Percentiles rank a stretch among this genome's conserved stretches.
Conservation (phyloP, 345 rosid species). For the thale cress (Arabidopsis thaliana) region DNA sequence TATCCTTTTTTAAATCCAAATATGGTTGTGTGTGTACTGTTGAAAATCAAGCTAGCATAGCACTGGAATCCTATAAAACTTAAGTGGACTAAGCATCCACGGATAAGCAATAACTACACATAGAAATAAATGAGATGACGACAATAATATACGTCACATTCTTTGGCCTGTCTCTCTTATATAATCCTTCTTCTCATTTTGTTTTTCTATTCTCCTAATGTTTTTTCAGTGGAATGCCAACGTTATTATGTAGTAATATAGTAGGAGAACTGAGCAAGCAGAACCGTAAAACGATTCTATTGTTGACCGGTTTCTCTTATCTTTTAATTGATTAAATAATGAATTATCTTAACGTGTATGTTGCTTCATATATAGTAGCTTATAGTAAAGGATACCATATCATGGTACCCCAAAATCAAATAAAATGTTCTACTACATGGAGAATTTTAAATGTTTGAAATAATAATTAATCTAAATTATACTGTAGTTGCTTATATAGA, state of each 20-base stretch:
- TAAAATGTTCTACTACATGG: constrained; percentile 6
- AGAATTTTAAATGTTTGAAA: neutral
- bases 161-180: neutral
- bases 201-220: neutral
- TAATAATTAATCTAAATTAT: neutral
- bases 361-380: neutral
- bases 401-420: neutral
- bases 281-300: neutral
- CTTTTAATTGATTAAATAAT: neutral
- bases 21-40: neutral
- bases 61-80: neutral
- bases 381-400: neutral
- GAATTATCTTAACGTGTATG: neutral
- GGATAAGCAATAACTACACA: constrained; percentile 20
- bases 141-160: constrained; percentile 29
- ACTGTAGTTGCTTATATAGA: neutral
- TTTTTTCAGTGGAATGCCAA: neutral
- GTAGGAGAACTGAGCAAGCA: neutral
- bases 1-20: too few species aligned
- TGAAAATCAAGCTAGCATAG: neutral
- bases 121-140: constrained; percentile 15
- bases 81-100: constrained; percentile 15
- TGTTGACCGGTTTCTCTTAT: neutral
- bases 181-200: neutral
- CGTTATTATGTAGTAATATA: neutral